Percentiles rank a stretch among this genome's conserved stretches.
Evolutionary conservation across 129 eudicot genomes (phyloP).

Genomic region (Smallanthus sonchifolius): DNA sequence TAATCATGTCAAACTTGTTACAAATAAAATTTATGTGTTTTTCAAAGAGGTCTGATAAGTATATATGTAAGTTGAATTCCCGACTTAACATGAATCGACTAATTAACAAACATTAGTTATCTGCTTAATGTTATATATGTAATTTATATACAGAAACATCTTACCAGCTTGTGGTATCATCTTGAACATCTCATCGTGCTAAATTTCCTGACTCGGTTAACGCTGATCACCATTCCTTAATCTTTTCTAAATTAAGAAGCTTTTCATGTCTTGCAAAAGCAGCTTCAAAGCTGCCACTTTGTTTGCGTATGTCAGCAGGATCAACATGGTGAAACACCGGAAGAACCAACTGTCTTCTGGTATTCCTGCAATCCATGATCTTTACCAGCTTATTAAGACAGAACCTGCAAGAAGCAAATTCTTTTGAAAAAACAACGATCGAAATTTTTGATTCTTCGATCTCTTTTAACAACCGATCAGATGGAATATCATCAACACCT

Average conservation of each 20-base stretch:
- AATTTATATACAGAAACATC: not conserved
- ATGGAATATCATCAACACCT: not conserved
- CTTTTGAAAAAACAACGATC: constrained; percentile 1
- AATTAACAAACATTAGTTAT: no score
- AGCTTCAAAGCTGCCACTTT: not conserved
- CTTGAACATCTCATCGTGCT: constrained; percentile 18
- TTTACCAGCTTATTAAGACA: constrained; percentile 16
- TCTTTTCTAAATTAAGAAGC: not conserved
- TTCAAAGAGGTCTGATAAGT: no score
- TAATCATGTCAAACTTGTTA: no score
- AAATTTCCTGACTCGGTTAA: not conserved
- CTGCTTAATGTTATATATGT: no score
- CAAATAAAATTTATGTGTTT: no score
- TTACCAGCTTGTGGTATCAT: not conserved
- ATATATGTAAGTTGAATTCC: no score
- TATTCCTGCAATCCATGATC: constrained; percentile 16
- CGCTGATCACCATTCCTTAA: constrained; percentile 1
- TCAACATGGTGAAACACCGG: constrained; percentile 9
- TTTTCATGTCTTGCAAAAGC: constrained; percentile 9
- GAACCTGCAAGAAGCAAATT: constrained; percentile 17
- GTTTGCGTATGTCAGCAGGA: constrained; percentile 17
- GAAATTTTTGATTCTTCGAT: not conserved
- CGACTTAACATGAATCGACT: no score
- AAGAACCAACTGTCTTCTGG: constrained; percentile 10
- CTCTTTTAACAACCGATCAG: not conserved